phyloP scores from a whole-genome alignment of 768 basidiomycete species.

The Hygrophorus pudorinus region DNA sequence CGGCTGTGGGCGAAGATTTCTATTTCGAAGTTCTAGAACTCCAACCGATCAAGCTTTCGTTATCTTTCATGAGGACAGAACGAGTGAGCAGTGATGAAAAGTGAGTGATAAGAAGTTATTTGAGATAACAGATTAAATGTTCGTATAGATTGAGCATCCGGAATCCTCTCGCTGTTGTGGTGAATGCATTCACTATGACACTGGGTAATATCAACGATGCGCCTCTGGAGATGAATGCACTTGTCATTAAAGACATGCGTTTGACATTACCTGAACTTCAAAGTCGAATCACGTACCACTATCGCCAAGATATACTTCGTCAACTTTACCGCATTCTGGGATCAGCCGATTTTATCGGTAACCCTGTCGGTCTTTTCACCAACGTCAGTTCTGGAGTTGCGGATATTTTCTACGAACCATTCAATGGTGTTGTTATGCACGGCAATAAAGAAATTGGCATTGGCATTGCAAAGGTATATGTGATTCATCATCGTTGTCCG shows the following conservation, averaged over 20 bases:
- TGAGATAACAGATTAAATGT: conserved; percentile 4
- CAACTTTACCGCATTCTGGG: conserved; percentile 95
- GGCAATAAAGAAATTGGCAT: conserved; percentile 92
- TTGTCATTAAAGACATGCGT: conserved; percentile 91
- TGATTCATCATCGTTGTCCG: neutral
- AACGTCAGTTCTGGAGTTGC: conserved; percentile 97
- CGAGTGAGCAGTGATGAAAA: conserved; percentile 88
- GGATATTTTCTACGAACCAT: conserved; percentile 98
- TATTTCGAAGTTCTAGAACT: conserved; percentile 96
- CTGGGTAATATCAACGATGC: conserved; percentile 96
- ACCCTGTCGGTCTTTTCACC: conserved; percentile 94
- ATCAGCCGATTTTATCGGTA: conserved; percentile 95
- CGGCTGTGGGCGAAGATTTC: conserved; percentile 63
- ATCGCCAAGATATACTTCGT: conserved; percentile 84
- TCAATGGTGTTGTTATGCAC: conserved; percentile 92
- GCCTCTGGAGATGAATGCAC: conserved; percentile 85
- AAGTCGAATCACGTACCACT: conserved; percentile 81
- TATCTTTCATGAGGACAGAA: conserved; percentile 98
- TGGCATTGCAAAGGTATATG: conserved; percentile 79
- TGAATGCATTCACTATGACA: conserved; percentile 95
- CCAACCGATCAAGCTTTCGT: conserved; percentile 83
- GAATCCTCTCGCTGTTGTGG: conserved; percentile 86
- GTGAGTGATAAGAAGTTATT: conserved; percentile 33
- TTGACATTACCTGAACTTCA: conserved; percentile 77
- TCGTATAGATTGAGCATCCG: conserved; percentile 54